phyloP scores from a whole-genome alignment of 805 yeast species.

The Hanseniaspora thailandica region DNA sequence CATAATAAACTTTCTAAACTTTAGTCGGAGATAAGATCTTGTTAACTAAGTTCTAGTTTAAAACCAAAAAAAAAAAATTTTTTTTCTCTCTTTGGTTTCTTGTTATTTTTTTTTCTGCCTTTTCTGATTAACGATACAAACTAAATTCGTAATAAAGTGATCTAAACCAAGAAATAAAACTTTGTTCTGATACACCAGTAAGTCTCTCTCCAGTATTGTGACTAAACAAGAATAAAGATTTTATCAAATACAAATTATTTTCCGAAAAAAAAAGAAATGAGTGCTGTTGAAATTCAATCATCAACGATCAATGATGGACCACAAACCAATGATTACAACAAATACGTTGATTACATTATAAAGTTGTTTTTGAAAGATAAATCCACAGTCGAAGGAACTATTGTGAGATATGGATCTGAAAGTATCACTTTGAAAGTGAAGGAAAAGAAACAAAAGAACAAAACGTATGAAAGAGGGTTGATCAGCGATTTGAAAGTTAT shows the following conservation, averaged over 20 bases:
- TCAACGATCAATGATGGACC: background rate
- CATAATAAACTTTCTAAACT: background rate
- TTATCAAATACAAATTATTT: no score
- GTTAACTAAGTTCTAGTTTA: no score
- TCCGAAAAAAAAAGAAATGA: background rate
- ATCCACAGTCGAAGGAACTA: slow-evolving; percentile 6
- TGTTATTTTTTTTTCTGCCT: background rate
- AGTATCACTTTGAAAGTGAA: slow-evolving; percentile 2
- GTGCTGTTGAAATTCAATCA: background rate
- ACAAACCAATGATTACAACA: background rate
- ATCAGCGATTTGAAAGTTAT: slow-evolving; percentile 8
- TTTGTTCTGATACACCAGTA: no score
- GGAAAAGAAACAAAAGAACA: background rate
- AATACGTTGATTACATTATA: slow-evolving; percentile 2
- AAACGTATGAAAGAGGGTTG: background rate
- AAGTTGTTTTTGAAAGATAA: slow-evolving; percentile 5
- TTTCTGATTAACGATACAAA: no score
- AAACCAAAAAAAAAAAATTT: slow-evolving; percentile 17
- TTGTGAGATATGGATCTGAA: background rate
- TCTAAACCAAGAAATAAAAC: no score
- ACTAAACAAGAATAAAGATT: background rate
- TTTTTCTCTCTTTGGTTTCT: background rate
- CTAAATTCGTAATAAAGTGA: no score
- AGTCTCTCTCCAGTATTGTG: no score
- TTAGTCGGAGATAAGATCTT: slow-evolving; percentile 1